phyloP scores from a whole-genome alignment of 1,139 yeast genomes.

The Yamadazyma dendronema region DNA sequence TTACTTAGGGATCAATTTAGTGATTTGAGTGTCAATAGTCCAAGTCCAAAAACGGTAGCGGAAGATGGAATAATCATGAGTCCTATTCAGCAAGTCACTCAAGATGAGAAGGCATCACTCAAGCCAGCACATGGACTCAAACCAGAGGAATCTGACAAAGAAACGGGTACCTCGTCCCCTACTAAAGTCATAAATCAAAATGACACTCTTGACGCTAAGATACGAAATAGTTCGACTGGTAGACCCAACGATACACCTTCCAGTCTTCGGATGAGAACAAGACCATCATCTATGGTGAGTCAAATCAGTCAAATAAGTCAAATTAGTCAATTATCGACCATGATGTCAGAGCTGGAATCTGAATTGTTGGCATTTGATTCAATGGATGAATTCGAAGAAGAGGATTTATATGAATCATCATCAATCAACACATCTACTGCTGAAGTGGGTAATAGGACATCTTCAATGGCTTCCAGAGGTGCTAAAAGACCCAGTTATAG shows the following conservation, averaged over 20 bases:
- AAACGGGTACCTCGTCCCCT: too few species aligned
- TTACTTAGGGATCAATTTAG: conserved; percentile 12
- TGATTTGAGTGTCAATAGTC: conserved; percentile 15
- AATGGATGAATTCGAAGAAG: conserved; percentile 39
- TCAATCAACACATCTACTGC: conserved; percentile 14
- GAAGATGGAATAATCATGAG: conserved; percentile 4
- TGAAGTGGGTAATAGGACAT: conserved; percentile 8
- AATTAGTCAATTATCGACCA: conserved; percentile 55
- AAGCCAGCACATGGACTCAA: not conserved
- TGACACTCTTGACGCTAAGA: not conserved
- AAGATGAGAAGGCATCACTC: not conserved
- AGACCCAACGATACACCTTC: not conserved
- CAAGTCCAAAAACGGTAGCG: conserved; percentile 17
- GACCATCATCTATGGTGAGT: conserved; percentile 69
- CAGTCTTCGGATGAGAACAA: conserved; percentile 15
- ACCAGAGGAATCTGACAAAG: not conserved
- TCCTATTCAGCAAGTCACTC: not conserved
- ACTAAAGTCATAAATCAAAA: not conserved
- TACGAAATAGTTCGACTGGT: not conserved
- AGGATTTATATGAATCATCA: conserved; percentile 20
- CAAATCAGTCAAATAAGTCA: conserved; percentile 58
- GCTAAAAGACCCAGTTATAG: conserved; percentile 32
- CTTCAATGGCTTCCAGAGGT: conserved; percentile 6
- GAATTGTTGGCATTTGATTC: conserved; percentile 45
- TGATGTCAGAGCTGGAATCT: conserved; percentile 46